Evolutionary conservation across 768 basidiomycete genomes (phyloP).

Genomic region (Sutorius australiensis): DNA sequence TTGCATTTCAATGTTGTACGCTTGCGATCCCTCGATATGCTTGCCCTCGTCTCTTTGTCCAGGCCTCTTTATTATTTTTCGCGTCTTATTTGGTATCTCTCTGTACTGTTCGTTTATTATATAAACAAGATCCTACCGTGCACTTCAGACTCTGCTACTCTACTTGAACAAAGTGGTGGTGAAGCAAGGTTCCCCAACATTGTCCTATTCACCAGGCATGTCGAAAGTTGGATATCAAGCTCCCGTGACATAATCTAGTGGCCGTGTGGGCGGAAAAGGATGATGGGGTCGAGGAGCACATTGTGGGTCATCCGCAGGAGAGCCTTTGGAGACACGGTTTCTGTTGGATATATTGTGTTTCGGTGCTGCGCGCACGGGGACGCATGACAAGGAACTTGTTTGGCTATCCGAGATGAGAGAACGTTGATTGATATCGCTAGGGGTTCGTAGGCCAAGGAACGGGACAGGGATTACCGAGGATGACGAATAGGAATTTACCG

Average conservation of each 20-base stretch:
- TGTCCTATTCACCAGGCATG: background rate
- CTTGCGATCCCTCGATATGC: slow-evolving; percentile 30
- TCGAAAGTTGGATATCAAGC: background rate
- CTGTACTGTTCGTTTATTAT: slow-evolving; percentile 27
- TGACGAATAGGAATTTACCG: slow-evolving; percentile 9
- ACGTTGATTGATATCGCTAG: background rate
- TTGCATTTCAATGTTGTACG: slow-evolving; percentile 23
- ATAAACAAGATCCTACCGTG: slow-evolving; percentile 3
- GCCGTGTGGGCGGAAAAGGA: background rate
- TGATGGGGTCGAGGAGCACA: slow-evolving; percentile 4
- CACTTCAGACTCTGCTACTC: background rate
- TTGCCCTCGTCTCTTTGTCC: slow-evolving; percentile 10
- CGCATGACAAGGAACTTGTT: background rate
- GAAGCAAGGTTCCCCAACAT: background rate
- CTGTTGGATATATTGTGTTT: background rate
- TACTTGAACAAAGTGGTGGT: background rate
- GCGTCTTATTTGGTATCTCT: slow-evolving; percentile 27
- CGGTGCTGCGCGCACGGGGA: background rate
- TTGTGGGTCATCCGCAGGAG: background rate
- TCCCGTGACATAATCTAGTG: background rate
- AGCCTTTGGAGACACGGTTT: background rate
- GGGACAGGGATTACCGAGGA: background rate
- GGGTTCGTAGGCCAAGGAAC: slow-evolving; percentile 2
- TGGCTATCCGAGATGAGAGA: slow-evolving; percentile 1
- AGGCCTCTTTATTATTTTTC: slow-evolving; percentile 20